Conservation (phyloP, 2,329 filamentous ascomycete species). For the Diaporthe sp. region DNA sequence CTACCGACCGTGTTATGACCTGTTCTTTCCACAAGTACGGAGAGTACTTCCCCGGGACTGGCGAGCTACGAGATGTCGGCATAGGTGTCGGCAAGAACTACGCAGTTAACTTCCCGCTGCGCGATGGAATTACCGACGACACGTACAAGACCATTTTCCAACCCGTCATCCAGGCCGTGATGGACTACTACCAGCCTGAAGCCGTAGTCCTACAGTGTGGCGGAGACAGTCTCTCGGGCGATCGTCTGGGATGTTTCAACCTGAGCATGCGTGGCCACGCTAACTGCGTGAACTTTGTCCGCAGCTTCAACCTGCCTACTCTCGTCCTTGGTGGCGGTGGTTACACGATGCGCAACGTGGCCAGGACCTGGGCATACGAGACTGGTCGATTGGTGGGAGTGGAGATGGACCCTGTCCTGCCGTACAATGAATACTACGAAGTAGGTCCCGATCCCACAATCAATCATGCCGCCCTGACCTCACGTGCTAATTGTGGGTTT, state of each 20-base stretch:
- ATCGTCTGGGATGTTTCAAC: constrained; percentile 96
- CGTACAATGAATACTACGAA: constrained; percentile 96
- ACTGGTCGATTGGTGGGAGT: constrained; percentile 90
- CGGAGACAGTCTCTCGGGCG: constrained; percentile 93
- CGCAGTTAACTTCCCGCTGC: constrained; percentile 89
- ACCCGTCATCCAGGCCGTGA: constrained; percentile 87
- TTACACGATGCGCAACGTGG: constrained; percentile 97
- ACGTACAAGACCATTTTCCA: constrained; percentile 94
- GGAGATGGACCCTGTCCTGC: constrained; percentile 84
- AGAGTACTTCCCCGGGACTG: constrained; percentile 94
- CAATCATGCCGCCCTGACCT: background rate
- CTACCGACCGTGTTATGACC: constrained; percentile 87
- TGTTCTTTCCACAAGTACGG: constrained; percentile 97
- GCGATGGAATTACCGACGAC: constrained; percentile 90
- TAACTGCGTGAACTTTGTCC: constrained; percentile 93
- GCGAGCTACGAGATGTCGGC: constrained; percentile 87
- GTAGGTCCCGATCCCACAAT: constrained; percentile 54
- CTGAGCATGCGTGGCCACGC: constrained; percentile 97
- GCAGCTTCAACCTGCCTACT: constrained; percentile 85
- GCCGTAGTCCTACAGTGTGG: constrained; percentile 97
- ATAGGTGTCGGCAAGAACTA: constrained; percentile 92
- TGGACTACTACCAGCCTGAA: constrained; percentile 89
- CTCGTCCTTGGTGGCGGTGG: constrained; percentile 96
- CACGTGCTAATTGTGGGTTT: constrained; percentile 48
- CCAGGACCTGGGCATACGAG: constrained; percentile 96